Evolutionary conservation across 202 grass and related monocot genomes (phyloP).

Genomic region (Panicum hallii): DNA sequence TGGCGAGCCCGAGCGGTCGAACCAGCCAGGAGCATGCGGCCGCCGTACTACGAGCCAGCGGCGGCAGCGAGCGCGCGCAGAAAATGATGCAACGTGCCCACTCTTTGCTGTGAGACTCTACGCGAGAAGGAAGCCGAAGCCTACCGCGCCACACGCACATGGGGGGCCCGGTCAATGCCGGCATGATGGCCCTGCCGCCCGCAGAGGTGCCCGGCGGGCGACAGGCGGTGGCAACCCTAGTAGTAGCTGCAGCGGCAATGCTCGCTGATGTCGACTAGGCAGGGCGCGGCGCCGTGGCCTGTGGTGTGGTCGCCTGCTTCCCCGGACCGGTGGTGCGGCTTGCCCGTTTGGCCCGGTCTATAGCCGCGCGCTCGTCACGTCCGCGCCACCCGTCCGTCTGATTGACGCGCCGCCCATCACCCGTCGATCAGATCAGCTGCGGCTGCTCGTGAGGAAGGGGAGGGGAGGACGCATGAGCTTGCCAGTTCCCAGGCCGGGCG

Average conservation of each 20-base stretch:
- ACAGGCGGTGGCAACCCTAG: constrained; percentile 10
- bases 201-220: constrained; percentile 19
- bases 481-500: background rate
- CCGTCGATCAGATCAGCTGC: background rate
- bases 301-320: too few relatives aligned
- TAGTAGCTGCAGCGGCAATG: background rate
- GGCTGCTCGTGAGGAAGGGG: background rate
- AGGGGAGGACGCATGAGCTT: background rate
- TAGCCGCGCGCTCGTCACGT: background rate
- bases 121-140: background rate
- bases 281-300: background rate
- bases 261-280: background rate
- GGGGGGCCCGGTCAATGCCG: constrained; percentile 11
- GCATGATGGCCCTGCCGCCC: constrained; percentile 26
- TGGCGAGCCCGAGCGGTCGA: background rate
- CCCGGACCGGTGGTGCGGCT: background rate
- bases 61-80: background rate
- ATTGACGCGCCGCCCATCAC: constrained; percentile 10
- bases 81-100: constrained; percentile 31
- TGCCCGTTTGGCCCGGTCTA: background rate
- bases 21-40: background rate
- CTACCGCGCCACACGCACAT: background rate
- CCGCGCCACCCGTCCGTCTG: background rate
- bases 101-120: too few relatives aligned
- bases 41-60: background rate